Percentiles rank a stretch among this genome's conserved stretches.
Conservation (phyloP, 2,329 filamentous ascomycete species). For the Venturiaceae sp. region DNA sequence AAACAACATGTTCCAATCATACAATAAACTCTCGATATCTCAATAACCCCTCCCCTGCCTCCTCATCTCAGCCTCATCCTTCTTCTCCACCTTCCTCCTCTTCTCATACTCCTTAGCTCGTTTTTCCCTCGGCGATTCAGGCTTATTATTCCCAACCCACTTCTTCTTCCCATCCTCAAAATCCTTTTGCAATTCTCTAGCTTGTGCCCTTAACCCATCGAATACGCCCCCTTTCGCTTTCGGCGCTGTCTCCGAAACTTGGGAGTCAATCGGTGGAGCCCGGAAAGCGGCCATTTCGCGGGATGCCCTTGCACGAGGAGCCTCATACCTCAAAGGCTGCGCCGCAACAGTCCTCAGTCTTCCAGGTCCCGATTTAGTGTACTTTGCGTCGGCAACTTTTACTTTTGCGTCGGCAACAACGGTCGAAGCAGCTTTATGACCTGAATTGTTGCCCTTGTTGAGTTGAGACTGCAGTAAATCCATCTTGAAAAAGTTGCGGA, state of each 20-base stretch:
- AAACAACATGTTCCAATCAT: background rate
- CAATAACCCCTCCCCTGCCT: background rate
- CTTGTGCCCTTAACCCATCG: background rate
- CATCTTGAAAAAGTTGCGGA: conserved; percentile 29
- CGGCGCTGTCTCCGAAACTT: background rate
- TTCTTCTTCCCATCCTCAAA: background rate
- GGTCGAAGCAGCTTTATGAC: background rate
- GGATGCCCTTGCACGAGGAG: background rate
- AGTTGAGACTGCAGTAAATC: conserved; percentile 14
- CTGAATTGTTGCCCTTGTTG: conserved; percentile 12
- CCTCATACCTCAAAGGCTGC: background rate
- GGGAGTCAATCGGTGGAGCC: background rate
- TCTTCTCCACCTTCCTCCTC: conserved; percentile 3
- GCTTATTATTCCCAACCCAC: background rate
- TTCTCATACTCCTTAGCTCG: background rate
- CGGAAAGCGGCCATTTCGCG: background rate
- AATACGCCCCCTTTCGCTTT: background rate
- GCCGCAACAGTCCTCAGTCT: background rate
- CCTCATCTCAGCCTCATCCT: conserved; percentile 9
- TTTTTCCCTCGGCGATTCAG: background rate
- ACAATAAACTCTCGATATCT: background rate
- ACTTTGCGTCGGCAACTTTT: background rate
- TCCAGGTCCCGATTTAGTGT: background rate
- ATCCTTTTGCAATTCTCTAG: background rate
- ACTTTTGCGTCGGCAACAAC: background rate